Evolutionary conservation across 768 basidiomycete species (phyloP), one percentile per base, ranked within the genome.

Genomic region (Cantharellus cinnabarinus): DNA sequence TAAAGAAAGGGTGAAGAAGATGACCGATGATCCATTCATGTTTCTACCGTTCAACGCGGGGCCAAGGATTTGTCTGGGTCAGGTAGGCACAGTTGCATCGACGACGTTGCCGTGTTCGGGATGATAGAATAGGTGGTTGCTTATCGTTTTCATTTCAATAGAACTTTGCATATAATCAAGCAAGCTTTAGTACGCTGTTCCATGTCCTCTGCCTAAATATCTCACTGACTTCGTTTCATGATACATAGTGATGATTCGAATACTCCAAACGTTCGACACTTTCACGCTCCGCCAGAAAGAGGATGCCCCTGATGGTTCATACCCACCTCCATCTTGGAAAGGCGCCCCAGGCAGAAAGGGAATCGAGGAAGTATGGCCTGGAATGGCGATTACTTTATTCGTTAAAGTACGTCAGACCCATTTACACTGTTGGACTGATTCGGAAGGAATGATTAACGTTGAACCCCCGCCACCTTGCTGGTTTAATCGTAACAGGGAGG

Each of bases 91-190:
- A 10, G 52, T 54, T 37, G 20, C 20, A 29, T 29, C 20, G 20
- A 29, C 20, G 20, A 29, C 20, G 20, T 29, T 29, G 20, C 48
- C 3, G 54, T 4, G 20, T 37, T 54, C 7, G 10, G 10, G 35
- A 14, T 7, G 7, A 14, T 37, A 37, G 7, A 10, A 7, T 37
- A 10, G 10, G 29, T 10, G 44, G 44, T 48, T 48, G 10, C 44
- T 48, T 1, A 48, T 48, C 10, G 0, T 29, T 10, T 10, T 48
- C 51, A 15, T 10, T 15, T 7, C 38, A 2, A 37, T 2, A 62
- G 54, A 42, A 60, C 42, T 62, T 62, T 42, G 62, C 62, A 15
- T 62, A 62, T n/a, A 62, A 62, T 48, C 42, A 62, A 41, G 60
- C 62, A 5, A 63, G 62, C 34, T 62, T 61, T 35, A 44, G 61